These are phyloP conservation scores for Meripilus lineatus DNA, from an alignment of 1,284 basidiomycete species.

Conservation along the genomic window DNA sequence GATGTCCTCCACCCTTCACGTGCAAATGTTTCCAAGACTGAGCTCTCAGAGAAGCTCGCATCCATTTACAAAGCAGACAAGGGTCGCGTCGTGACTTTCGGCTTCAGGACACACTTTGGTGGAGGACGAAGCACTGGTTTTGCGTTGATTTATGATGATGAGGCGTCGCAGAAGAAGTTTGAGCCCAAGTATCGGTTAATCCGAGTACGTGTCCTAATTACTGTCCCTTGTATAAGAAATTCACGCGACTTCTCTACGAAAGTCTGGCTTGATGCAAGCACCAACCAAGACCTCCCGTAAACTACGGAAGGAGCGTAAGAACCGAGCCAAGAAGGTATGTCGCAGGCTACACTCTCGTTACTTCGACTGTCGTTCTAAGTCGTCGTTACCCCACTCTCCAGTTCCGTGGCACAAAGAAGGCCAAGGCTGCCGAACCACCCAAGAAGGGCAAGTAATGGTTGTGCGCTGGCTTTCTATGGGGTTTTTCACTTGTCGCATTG, in stretches of 20 bases:
- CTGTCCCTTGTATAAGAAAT: no score
- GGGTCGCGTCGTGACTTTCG: slow-evolving; percentile 72
- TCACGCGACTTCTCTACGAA: slow-evolving; percentile 14
- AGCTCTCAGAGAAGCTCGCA: slow-evolving; percentile 93
- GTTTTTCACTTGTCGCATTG: slow-evolving; percentile 27
- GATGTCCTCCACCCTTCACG: slow-evolving; percentile 97
- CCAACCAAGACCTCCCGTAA: slow-evolving; percentile 93
- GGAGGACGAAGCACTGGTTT: slow-evolving; percentile 98
- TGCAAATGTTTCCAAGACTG: slow-evolving; percentile 90
- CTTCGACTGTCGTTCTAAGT: not conserved
- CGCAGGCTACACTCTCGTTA: slow-evolving; percentile 6
- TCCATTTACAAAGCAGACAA: slow-evolving; percentile 77
- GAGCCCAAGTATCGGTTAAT: slow-evolving; percentile 97
- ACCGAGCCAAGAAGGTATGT: slow-evolving; percentile 93
- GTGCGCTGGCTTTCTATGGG: slow-evolving; percentile 22
- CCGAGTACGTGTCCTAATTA: slow-evolving; percentile 60
- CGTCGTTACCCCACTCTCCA: slow-evolving; percentile 24
- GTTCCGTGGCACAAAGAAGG: slow-evolving; percentile 91
- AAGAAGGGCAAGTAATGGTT: slow-evolving; percentile 80
- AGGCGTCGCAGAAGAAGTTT: slow-evolving; percentile 92
- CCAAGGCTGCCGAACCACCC: slow-evolving; percentile 83
- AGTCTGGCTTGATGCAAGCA: slow-evolving; percentile 85
- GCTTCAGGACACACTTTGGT: slow-evolving; percentile 93
- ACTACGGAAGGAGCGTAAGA: slow-evolving; percentile 99
- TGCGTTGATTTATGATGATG: slow-evolving; percentile 96